Base-by-base conservation (phyloP, 1,139 yeast species). In the Yamadazyma jaroonii region DNA sequence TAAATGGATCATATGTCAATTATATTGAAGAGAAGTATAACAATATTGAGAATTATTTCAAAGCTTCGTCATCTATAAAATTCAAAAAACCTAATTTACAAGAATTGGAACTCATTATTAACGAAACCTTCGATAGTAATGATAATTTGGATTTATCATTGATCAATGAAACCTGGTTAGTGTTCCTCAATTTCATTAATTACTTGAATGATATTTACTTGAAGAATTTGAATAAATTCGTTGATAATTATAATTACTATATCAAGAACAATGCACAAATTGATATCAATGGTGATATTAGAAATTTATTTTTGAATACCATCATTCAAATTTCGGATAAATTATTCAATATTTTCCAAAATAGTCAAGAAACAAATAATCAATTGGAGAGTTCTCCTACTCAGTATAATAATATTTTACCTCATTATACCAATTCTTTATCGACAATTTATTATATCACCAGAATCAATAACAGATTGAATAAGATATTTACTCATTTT, bases 111-210 rank as follows among this genome's bases (percentile, higher is more conserved):
- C 44, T 45, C 12, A 50, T 62, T 3, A 59, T 66, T 9, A 40
- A 59, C 20, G 71, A 64, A 31, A 58, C 67, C 2, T 70, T 67
- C 42, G 64, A 62, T 29, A 60, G 59, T 45, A 59, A 62, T 46
- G 76, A 70, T 34, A 66, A 65, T 38, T 53, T 71, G 38, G 77
- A 71, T 45, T 55, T 69, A 34, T 65, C 74, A 14, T 58, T 69
- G 25, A 59, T 70, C 31, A 71, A 66, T 48, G 77, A 71, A 48
- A 60, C 75, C 1, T 71, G 77, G 77, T 54, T 70, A 36, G 65
- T 70, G 2, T 56, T 71, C 32, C 49, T 54, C 28, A 71, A 68
- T 43, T 68, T 65, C 45, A 52, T 70, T 14, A 52, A 53, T 20
- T 70, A 64, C 42, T 48, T 69, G 25, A 59, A 64, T 29, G 71